Evolutionary conservation across 768 basidiomycete species (phyloP), one percentile per base, ranked within the genome.

Genomic region (Amylocystis lapponica): DNA sequence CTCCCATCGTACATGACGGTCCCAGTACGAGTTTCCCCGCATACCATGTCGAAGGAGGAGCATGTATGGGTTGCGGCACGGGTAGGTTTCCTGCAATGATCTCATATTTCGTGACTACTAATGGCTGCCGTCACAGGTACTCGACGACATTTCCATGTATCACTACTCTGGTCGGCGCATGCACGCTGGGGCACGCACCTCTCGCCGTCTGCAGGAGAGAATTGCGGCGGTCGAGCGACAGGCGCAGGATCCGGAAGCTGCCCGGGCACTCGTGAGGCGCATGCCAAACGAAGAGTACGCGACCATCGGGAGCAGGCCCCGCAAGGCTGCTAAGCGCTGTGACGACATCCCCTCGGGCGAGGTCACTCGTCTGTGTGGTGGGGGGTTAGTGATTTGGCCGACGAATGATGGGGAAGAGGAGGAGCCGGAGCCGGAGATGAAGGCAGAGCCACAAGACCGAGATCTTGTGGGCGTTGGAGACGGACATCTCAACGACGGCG

Each of bases 1-100:
- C 54, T 81, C 29, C 80, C 80, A 23, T 64, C 74, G 6, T 79
- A 81, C 54, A 65, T 71, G 50, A 55, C 75, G 21, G 66, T 72
- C 43, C 63, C 75, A 10, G 61, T 66, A 46, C 64, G 60, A 13
- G 66, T 81, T 5, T 49, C 56, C 7, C 71, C 67, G 39, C 62
- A 72, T 30, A 54, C 60, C 4, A 78, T 86, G 43, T 63, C 77
- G 11, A 55, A 62, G 40, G 71, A 74, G 16, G 68, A 74, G 33
- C 84, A 84, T 54, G 64, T 59, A 13, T 51, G 54, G 32, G 56
- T 84, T 27, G 73, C 69, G 11, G 71, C 72, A 46, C 77, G 74
- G 78, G 84, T 83, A 55, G 48, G 72, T 47, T 13, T 36, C 23
- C 33, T 36, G 11, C 26, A 29, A 20, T 20, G 11, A 34, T 14